phyloP scores from a whole-genome alignment of 352 stramenopile species.

The Globisporangium nodosum region DNA sequence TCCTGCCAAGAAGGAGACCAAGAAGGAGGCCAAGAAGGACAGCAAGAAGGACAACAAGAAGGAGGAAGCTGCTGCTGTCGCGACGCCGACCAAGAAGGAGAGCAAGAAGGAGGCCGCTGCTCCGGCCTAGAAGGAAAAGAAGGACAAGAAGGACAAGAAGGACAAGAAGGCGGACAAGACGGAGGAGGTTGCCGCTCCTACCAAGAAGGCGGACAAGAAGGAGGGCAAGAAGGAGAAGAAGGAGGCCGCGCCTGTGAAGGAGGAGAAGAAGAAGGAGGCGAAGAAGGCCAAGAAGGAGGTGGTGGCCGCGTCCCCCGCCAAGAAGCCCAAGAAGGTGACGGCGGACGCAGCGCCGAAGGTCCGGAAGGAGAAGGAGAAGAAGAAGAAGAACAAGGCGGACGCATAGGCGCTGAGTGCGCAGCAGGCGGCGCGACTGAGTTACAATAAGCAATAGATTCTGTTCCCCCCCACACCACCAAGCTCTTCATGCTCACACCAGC shows the following conservation, averaged over 20 bases:
- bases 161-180: background rate
- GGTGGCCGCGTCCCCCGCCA: background rate
- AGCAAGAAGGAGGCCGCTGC: background rate
- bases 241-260: background rate
- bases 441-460: background rate
- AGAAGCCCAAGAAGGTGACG: conserved; percentile 17
- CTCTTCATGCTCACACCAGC: too few relatives aligned
- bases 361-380: conserved; percentile 12
- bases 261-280: conserved; percentile 8
- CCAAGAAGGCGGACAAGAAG: background rate
- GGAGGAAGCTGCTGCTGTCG: too few relatives aligned
- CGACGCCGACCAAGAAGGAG: too few relatives aligned
- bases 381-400: conserved; percentile 13
- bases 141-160: background rate
- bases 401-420: background rate
- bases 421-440: too few relatives aligned
- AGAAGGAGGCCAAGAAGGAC: conserved; percentile 6
- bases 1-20: conserved; percentile 6
- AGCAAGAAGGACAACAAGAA: conserved; percentile 22
- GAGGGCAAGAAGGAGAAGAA: background rate
- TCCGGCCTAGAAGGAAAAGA: background rate
- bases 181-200: background rate
- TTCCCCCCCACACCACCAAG: background rate
- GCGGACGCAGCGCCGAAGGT: conserved; percentile 6
- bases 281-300: conserved; percentile 16